phyloP scores from a whole-genome alignment of 352 stramenopile genomes.

The Phytophthora niederhauseri region DNA sequence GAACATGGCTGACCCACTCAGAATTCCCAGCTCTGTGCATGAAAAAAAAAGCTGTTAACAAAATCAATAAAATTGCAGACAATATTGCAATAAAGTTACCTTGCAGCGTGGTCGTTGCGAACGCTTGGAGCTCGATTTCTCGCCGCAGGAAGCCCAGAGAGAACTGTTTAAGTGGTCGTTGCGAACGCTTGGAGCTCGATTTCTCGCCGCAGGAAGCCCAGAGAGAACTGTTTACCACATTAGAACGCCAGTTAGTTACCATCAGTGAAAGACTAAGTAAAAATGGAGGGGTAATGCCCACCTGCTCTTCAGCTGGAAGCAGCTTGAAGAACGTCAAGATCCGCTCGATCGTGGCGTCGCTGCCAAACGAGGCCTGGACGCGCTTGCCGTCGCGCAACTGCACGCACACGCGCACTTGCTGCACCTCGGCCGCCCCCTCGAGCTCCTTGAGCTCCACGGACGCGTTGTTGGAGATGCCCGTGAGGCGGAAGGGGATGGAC shows the following conservation, averaged over 20 bases:
- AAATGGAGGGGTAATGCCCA: constrained; percentile 3
- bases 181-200: constrained; percentile 58
- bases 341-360: constrained; percentile 53
- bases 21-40: constrained; percentile 69
- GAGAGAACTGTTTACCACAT: constrained; percentile 51
- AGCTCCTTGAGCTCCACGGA: constrained; percentile 65
- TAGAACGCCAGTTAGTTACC: constrained; percentile 12
- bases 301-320: constrained; percentile 47
- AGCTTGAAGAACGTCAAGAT: constrained; percentile 69
- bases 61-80: background rate
- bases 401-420: constrained; percentile 83
- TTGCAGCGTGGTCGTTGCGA: constrained; percentile 70
- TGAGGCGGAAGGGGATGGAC: constrained; percentile 86
- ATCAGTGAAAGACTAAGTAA: background rate
- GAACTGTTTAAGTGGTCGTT: background rate
- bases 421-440: constrained; percentile 32
- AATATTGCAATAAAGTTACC: constrained; percentile 33
- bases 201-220: constrained; percentile 84
- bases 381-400: constrained; percentile 80
- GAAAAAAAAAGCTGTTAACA: constrained; percentile 3
- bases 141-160: constrained; percentile 60
- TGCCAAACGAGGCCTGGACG: constrained; percentile 67
- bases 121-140: constrained; percentile 59
- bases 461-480: constrained; percentile 87
- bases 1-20: constrained; percentile 88